Conservation (phyloP, 305 asterid species). For the Solanum aculeatissimum region DNA sequence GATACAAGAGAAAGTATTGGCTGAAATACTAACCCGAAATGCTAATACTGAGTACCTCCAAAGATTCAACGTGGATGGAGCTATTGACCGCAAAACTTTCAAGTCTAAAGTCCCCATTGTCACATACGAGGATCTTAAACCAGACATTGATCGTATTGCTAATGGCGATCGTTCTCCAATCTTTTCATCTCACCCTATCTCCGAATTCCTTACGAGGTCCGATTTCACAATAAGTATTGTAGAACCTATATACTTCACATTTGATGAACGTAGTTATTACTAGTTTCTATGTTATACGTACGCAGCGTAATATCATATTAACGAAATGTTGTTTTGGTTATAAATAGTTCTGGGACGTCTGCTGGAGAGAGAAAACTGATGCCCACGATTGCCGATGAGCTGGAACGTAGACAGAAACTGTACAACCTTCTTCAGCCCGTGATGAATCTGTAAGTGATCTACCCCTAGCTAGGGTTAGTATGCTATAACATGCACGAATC, state of each 20-base stretch:
- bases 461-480: background rate
- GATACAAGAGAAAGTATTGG: constrained; percentile 42
- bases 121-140: constrained; percentile 56
- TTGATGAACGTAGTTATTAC: background rate
- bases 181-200: constrained; percentile 41
- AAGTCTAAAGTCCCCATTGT: constrained; percentile 59
- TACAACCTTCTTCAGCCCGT: constrained; percentile 63
- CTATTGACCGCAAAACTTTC: constrained; percentile 42
- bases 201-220: constrained; percentile 35
- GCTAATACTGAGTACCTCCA: constrained; percentile 45
- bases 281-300: background rate
- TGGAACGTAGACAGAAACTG: constrained; percentile 48
- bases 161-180: constrained; percentile 60
- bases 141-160: constrained; percentile 59
- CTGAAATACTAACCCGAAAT: constrained; percentile 37
- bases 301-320: background rate
- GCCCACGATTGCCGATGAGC: constrained; percentile 55
- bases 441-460: constrained; percentile 51
- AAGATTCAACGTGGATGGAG: constrained; percentile 32
- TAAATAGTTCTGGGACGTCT: constrained; percentile 60
- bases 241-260: background rate
- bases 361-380: constrained; percentile 70
- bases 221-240: background rate
- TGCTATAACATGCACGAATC: background rate
- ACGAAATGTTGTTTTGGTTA: background rate